Base-by-base conservation (phyloP, 208 protist genomes). In the Leishmania lainsoni region DNA sequence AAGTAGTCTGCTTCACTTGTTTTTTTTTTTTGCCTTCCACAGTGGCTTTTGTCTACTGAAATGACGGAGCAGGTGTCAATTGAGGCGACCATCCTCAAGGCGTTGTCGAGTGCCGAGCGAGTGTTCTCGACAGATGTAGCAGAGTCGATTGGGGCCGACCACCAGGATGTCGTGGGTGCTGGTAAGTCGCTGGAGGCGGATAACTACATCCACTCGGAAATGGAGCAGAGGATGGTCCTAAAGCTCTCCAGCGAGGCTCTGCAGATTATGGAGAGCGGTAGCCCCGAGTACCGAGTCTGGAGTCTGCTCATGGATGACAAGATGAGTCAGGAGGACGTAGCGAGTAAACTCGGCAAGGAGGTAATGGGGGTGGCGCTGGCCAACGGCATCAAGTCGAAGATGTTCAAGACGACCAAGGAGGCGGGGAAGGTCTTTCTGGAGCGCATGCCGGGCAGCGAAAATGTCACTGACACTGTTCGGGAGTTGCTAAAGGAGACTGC, bases 381-480 rank as follows among this genome's bases (percentile, higher is more conserved):
- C 49, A 96, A 99, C 83, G 98, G 97, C 56, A 98, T 99, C 89
- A 97, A 98, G 89, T 80, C 88, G 35, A 97, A 98, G 79, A 93
- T 98, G 81, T 94, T 99, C 81, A 88, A 90, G 63, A 88, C 98
- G 32, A 88, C 89, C 61, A 99, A 99, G 90, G 84, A 86, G 4
- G 90, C 87, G 26, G 92, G 90, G 5, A 89, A 88, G 61, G 75
- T 89, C 0, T 87, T 88, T 39, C 70, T 98, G 26, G 81, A 77
- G 26, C 89, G 91, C 26, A 87, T 91, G 51, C 76, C 85, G 0
- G 75, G 82, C 29, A 86, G 76, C 66, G 77, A 61, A 29, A 76
- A 72, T 56, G 83, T 89, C 49, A 79, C 68, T 5, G 93, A 95
- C 76, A 73, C 79, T 42, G 80, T 86, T 39, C 86, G 90, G 22